A percentile compares a stretch with the other conserved stretches of the same genome.
phyloP scores from a whole-genome alignment of 2,329 filamentous ascomycete genomes.

The Penicillium griseofulvum region DNA sequence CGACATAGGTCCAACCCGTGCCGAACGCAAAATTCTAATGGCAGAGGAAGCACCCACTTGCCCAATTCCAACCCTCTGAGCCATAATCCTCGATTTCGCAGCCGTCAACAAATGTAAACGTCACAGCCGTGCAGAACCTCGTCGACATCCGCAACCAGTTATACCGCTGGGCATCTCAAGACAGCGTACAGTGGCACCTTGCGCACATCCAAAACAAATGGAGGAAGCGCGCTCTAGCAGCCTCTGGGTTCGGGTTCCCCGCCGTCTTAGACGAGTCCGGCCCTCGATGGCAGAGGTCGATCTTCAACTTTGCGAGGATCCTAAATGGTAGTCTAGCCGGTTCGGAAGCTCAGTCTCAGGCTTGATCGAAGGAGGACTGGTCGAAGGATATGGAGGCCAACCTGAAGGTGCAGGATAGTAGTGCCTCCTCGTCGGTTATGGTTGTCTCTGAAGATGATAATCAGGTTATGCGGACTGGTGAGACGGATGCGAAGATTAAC shows the following conservation, averaged over 20 bases:
- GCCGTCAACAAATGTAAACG: constrained; percentile 87
- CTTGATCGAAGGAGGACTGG: neutral
- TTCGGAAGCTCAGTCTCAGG: neutral
- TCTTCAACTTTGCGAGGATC: constrained; percentile 3
- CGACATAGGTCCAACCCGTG: constrained; percentile 66
- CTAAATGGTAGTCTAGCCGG: neutral
- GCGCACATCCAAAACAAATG: constrained; percentile 83
- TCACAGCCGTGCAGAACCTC: constrained; percentile 82
- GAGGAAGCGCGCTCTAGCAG: constrained; percentile 82
- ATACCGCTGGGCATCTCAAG: constrained; percentile 74
- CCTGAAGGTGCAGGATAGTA: neutral
- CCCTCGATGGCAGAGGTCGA: neutral
- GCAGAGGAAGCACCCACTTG: constrained; percentile 43
- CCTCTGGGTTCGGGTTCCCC: constrained; percentile 81
- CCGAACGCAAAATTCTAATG: constrained; percentile 47
- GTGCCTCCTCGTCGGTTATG: neutral
- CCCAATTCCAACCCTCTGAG: constrained; percentile 67
- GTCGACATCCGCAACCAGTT: constrained; percentile 91
- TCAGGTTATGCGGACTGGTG: neutral
- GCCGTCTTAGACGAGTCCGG: constrained; percentile 17
- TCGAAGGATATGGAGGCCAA: neutral
- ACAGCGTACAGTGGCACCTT: constrained; percentile 86
- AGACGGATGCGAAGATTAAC: neutral
- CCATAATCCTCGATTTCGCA: constrained; percentile 84
- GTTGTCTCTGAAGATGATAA: neutral